Percentiles rank a stretch among this genome's conserved stretches.
These are phyloP conservation scores for Eucalyptus polybractea DNA, from an alignment of 345 rosid genomes.

Conservation along the genomic window DNA sequence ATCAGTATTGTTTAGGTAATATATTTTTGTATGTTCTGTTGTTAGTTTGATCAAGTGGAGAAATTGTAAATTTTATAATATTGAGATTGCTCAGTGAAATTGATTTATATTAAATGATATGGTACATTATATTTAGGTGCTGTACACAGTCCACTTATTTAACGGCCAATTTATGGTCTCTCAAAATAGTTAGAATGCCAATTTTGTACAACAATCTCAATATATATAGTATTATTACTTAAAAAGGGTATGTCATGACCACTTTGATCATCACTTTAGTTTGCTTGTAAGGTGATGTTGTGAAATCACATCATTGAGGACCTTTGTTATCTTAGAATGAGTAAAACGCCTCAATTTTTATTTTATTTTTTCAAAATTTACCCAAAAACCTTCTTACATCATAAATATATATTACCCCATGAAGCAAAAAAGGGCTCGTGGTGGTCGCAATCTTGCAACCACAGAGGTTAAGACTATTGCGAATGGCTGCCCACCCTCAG, in stretches of 20 bases:
- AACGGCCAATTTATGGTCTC: not conserved
- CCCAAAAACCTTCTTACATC: no score
- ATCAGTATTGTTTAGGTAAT: not conserved
- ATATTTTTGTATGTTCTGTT: not conserved
- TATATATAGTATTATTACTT: not conserved
- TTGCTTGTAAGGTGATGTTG: no score
- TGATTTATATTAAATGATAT: not conserved
- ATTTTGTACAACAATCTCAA: not conserved
- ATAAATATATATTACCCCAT: no score
- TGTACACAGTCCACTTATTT: not conserved
- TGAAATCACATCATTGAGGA: no score
- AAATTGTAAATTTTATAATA: not conserved
- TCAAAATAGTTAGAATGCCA: not conserved
- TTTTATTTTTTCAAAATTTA: no score
- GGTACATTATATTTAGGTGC: not conserved
- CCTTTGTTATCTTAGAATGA: no score
- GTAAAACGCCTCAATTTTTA: no score
- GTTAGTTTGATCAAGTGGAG: not conserved
- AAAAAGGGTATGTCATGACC: not conserved
- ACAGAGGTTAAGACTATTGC: no score
- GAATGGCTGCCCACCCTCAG: no score
- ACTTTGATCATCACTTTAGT: not conserved
- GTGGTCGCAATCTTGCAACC: no score
- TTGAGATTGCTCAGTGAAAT: not conserved
- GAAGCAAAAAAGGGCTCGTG: no score